These are phyloP conservation scores for Craspedostauros australis DNA, from an alignment of 108 stramenopile species.

Conservation along the genomic window DNA sequence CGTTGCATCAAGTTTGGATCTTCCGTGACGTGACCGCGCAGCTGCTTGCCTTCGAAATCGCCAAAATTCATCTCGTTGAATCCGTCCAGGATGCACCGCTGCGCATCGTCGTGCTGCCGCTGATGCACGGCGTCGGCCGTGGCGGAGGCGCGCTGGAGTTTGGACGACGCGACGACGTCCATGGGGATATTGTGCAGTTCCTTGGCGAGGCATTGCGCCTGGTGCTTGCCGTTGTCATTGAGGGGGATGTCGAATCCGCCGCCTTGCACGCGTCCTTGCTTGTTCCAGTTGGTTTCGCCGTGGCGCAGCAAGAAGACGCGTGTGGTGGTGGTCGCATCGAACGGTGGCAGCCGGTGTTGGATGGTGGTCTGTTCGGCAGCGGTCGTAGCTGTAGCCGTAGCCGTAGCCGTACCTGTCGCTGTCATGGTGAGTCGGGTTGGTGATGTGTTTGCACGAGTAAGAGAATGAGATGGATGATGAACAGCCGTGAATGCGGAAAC, in stretches of 20 bases:
- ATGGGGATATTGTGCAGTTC: conserved; percentile 21
- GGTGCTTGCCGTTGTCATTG: conserved; percentile 28
- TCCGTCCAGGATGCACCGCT: conserved; percentile 14
- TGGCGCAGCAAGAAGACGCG: conserved; percentile 37
- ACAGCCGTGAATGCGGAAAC: too few relatives aligned
- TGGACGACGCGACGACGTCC: conserved; percentile 22
- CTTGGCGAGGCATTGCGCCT: conserved; percentile 18
- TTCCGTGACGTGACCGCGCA: conserved; percentile 2
- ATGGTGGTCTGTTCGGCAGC: too few relatives aligned
- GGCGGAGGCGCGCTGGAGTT: conserved; percentile 29
- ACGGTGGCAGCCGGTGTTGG: conserved; percentile 5
- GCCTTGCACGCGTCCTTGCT: conserved; percentile 32
- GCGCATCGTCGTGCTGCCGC: conserved; percentile 4
- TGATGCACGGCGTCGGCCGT: conserved; percentile 33
- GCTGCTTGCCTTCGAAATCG: conserved; percentile 29
- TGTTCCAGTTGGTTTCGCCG: conserved; percentile 48
- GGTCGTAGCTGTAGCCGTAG: too few relatives aligned
- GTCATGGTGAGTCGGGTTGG: too few relatives aligned
- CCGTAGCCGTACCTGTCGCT: too few relatives aligned
- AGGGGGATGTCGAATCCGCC: conserved; percentile 40
- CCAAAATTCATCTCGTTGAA: conserved; percentile 49
- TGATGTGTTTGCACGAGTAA: too few relatives aligned
- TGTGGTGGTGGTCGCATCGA: background rate
- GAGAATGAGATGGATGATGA: too few relatives aligned
- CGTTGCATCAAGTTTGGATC: conserved; percentile 5